Conservation (phyloP, 2,329 filamentous ascomycete species). For the Exophiala oligosperma region DNA sequence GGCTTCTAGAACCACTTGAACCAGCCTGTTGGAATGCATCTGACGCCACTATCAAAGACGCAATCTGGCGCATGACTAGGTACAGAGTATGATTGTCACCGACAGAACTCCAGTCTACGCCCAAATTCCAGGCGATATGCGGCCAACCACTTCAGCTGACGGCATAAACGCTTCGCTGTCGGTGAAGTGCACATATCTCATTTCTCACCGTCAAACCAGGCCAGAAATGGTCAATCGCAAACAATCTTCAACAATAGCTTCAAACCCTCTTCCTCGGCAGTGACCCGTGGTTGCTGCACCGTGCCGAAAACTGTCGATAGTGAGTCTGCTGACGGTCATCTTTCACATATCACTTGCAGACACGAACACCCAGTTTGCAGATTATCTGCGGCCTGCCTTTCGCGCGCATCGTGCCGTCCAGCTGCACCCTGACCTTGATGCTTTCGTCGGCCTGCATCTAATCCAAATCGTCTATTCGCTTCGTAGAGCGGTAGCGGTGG, state of each 20-base stretch:
- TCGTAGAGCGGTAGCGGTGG: not conserved
- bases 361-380: slow-evolving; percentile 7
- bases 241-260: not conserved
- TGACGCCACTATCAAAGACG: too few species aligned
- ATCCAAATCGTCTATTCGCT: not conserved
- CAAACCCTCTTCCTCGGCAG: not conserved
- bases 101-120: too few species aligned
- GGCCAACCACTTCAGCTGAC: too few species aligned
- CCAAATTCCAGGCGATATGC: too few species aligned
- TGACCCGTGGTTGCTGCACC: not conserved
- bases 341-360: slow-evolving; percentile 2
- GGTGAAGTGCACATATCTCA: not conserved
- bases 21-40: too few species aligned
- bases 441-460: not conserved
- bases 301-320: not conserved
- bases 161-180: not conserved
- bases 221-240: not conserved
- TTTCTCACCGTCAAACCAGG: not conserved
- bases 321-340: slow-evolving; percentile 17
- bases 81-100: too few species aligned
- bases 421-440: slow-evolving; percentile 10
- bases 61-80: too few species aligned
- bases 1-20: too few species aligned
- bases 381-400: slow-evolving; percentile 19
- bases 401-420: slow-evolving; percentile 22